Conservation (phyloP, 1,284 basidiomycete species). For the Amylostereum areolatum region DNA sequence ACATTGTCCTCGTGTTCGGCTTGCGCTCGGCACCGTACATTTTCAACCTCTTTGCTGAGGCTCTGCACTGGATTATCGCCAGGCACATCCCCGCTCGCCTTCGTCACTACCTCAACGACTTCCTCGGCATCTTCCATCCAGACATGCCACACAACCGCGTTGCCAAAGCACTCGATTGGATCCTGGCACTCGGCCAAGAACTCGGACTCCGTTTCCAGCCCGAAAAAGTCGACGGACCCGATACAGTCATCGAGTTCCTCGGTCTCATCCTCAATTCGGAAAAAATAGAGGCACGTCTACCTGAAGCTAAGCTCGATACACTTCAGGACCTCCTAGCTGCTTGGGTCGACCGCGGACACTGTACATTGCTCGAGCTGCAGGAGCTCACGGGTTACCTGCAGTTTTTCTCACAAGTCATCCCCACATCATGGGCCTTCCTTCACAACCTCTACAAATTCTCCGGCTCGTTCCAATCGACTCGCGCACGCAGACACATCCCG, state of each 20-base stretch:
- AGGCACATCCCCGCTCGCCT: conserved; percentile 19
- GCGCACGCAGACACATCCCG: conserved; percentile 16
- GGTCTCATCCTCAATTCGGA: conserved; percentile 25
- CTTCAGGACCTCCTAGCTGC: background rate
- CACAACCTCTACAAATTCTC: conserved; percentile 21
- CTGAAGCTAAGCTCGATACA: conserved; percentile 2
- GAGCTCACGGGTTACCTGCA: background rate
- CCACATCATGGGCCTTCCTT: conserved; percentile 22
- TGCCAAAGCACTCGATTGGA: conserved; percentile 19
- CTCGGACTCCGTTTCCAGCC: conserved; percentile 24
- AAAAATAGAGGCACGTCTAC: conserved; percentile 26
- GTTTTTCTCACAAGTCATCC: conserved; percentile 25
- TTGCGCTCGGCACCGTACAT: conserved; percentile 26
- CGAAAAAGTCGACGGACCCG: conserved; percentile 20
- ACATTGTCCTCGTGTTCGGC: conserved; percentile 21
- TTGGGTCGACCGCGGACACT: background rate
- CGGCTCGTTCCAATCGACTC: conserved; percentile 17
- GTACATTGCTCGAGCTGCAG: background rate
- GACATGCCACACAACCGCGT: background rate
- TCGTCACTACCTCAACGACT: conserved; percentile 27
- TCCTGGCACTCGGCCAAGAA: conserved; percentile 14
- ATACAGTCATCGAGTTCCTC: conserved; percentile 21
- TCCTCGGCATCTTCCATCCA: conserved; percentile 18
- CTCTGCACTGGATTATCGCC: conserved; percentile 30
- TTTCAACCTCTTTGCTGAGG: conserved; percentile 33